phyloP scores from a whole-genome alignment of 176 grass and related monocot species.

The Typha latifolia region DNA sequence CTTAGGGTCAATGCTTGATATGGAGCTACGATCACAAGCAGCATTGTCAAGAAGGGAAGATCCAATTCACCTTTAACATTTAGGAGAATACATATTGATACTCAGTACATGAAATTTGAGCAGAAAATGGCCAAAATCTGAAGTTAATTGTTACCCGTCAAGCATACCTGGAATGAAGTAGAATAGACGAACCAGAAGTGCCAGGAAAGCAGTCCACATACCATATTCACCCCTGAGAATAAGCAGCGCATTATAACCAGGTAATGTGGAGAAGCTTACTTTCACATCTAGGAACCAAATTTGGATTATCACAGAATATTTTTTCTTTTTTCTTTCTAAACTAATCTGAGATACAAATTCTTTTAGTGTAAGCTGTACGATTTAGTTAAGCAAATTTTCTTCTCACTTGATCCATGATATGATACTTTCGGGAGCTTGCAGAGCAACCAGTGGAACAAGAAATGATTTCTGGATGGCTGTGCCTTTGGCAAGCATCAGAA shows the following conservation, averaged over 20 bases:
- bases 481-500: slow-evolving; percentile 74
- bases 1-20: slow-evolving; percentile 59
- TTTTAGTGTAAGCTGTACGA: neutral
- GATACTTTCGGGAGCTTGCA: slow-evolving; percentile 64
- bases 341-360: too few species aligned
- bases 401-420: slow-evolving; percentile 97
- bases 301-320: neutral
- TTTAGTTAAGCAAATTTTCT: neutral
- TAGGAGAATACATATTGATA: neutral
- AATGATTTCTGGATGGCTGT: slow-evolving; percentile 87
- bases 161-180: slow-evolving; percentile 73
- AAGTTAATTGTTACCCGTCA: neutral
- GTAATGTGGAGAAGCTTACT: neutral
- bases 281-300: neutral
- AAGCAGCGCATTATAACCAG: neutral
- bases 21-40: slow-evolving; percentile 67
- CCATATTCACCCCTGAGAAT: slow-evolving; percentile 75
- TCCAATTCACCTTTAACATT: slow-evolving; percentile 50
- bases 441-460: slow-evolving; percentile 76
- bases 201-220: slow-evolving; percentile 81
- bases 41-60: slow-evolving; percentile 63
- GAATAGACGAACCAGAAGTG: slow-evolving; percentile 74
- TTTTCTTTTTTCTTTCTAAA: too few species aligned
- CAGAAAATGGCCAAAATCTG: neutral
- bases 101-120: neutral